These are phyloP conservation scores for Aspergillus puulaauensis DNA, from an alignment of 2,329 filamentous ascomycete genomes.

Conservation along the genomic window DNA sequence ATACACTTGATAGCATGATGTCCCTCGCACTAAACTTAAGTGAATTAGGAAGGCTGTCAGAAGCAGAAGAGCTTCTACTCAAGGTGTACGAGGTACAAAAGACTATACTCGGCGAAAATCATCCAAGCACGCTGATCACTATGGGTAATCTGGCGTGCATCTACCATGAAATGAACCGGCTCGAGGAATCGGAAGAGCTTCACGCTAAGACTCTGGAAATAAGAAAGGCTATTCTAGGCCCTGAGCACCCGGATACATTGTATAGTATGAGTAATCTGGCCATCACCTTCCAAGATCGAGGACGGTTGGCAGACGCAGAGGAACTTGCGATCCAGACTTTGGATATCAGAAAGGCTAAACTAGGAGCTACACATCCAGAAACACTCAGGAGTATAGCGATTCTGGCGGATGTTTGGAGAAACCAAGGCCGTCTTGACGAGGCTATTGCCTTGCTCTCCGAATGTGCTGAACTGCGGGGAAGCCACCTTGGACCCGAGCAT, in stretches of 20 bases:
- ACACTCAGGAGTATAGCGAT: background rate
- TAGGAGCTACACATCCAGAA: background rate
- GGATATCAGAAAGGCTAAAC: rapidly evolving
- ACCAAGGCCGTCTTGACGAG: rapidly evolving
- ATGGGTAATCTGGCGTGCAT: too few relatives aligned
- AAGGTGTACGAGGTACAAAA: too few relatives aligned
- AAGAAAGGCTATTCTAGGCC: background rate
- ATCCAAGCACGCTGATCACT: too few relatives aligned
- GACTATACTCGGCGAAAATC: too few relatives aligned
- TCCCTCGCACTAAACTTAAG: background rate
- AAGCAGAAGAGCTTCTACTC: too few relatives aligned
- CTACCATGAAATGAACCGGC: background rate
- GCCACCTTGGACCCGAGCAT: background rate
- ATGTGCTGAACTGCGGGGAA: background rate
- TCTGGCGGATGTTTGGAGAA: background rate
- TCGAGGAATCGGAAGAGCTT: background rate
- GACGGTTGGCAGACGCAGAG: slow-evolving; percentile 21
- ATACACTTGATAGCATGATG: background rate
- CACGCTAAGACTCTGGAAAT: background rate
- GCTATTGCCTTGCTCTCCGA: background rate
- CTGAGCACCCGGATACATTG: slow-evolving; percentile 14
- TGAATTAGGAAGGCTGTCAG: too few relatives aligned
- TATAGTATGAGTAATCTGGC: slow-evolving; percentile 18
- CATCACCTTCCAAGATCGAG: slow-evolving; percentile 2
- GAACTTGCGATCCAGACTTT: background rate